Base-by-base conservation (phyloP, 768 basidiomycete genomes). In the Paxillus involutus region DNA sequence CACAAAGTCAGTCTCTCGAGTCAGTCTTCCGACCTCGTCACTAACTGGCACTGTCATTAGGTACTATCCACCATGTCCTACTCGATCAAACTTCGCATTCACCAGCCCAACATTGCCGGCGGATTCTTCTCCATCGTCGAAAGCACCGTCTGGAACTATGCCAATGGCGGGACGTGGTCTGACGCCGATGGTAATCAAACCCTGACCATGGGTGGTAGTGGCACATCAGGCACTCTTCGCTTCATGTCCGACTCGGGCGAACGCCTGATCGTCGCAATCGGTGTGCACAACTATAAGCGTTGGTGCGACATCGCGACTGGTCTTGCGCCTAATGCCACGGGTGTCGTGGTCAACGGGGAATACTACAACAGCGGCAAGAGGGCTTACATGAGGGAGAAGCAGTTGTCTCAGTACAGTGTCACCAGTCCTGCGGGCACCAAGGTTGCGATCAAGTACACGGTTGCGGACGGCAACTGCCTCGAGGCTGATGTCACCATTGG, bases 241-340 rank as follows among this genome's bases (percentile, higher is more conserved):
- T 68, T 75, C 59, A 41, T 39, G 24, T 50, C 59, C 19, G 62
- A 63, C 30, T 59, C 45, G 2, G 67, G 63, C 50, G 73, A 74
- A 51, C 54, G 47, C 30, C 66, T 72, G 62, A 44, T 73, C 44
- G 60, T 71, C 54, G 62, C 62, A 21, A 26, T 75, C 26, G 76
- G 75, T 12, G 65, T 75, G 21, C 69, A 76, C 61, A 70, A 71
- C 59, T 65, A 69, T 59, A 67, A 65, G 55, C 60, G 63, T 10
- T 76, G 76, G 75, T 59, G 63, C 57, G 73, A 76, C 54, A 66
- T 72, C 41, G 61, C 73, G 48, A 63, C 73, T 9, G 61, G 70
- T 49, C 66, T 74, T 44, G 29, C 57, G 8, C 26, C 41, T 21
- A 59, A 44, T 36, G 52, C 68, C n/a, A 72, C 71, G 8, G 64